Base-by-base conservation (phyloP, 139 green algal species). In the Coelastrella sp. region DNA sequence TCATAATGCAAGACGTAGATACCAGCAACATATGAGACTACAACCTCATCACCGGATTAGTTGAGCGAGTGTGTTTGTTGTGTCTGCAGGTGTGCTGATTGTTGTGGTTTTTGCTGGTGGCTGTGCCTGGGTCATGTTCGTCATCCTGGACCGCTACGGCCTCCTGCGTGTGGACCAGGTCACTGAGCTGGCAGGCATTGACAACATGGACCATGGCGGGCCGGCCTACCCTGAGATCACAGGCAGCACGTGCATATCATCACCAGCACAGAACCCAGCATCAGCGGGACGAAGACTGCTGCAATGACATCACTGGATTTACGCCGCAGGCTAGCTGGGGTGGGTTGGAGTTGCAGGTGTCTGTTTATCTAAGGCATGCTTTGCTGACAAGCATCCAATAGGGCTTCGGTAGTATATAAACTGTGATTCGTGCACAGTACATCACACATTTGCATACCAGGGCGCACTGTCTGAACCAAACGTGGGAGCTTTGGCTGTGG, bases 121-220 rank as follows among this genome's bases (percentile, higher is more conserved):
- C 14, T 76, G 82, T 75, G 89, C 90, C 3, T 54, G 90, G 54
- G 20, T 80, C 7, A 75, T 93, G 80, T 95, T 95, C 64, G 71
- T 14, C 3, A 2, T 73, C 22, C 60, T 93, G 47, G 81, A 81
- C 5, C 56, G n/a, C 7, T 10, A 85, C 2, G 56, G 81, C 4
- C 47, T 91, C 22, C 68, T 95, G 61, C 88, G 93, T 2, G 92
- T 95, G 59, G 90, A 95, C 85, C 83, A 92, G 87, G 77, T 88
- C 19, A 93, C 93, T 5, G 93, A 95, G 89, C 76, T 95, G 23
- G 93, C 93, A 14, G 93, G 93, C n/a, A 92, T 95, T 57, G 93
- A 95, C 83, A 92, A 93, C 89, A 93, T 95, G 58, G 93, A 95
- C 73, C 93, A 95, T 88, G 89, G 90, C 4, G 93, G 81, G 13